phyloP scores from a whole-genome alignment of 805 yeast species.

The Myxozyma sirexii region DNA sequence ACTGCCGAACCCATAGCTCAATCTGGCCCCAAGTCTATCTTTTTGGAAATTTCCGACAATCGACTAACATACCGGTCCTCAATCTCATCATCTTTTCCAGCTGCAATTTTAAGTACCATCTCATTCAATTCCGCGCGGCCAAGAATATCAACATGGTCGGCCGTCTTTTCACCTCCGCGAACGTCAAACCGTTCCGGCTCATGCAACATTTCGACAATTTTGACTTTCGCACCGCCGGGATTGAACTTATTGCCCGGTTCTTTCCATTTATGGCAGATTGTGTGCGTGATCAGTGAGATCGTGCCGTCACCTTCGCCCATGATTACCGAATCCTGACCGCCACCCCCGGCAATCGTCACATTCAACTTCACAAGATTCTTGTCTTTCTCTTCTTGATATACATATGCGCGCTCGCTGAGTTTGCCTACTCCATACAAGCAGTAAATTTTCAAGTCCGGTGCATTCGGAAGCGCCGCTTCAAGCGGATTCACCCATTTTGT shows the following conservation, averaged over 20 bases:
- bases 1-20: not conserved
- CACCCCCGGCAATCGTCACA: conserved; percentile 66
- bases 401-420: conserved; percentile 92
- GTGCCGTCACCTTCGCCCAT: conserved; percentile 97
- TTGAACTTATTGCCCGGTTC: conserved; percentile 63
- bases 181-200: conserved; percentile 94
- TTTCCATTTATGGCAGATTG: conserved; percentile 92
- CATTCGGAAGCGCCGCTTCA: conserved; percentile 88
- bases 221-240: conserved; percentile 75
- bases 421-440: conserved; percentile 97
- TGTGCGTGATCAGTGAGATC: conserved; percentile 79
- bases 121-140: conserved; percentile 94
- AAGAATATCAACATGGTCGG: conserved; percentile 95
- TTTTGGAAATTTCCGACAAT: conserved; percentile 62
- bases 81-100: conserved; percentile 75
- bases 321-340: conserved; percentile 57
- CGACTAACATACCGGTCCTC: conserved; percentile 60
- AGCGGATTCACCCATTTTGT: conserved; percentile 93
- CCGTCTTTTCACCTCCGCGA: conserved; percentile 96
- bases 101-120: conserved; percentile 74
- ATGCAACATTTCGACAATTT: conserved; percentile 85
- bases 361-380: conserved; percentile 57
- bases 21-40: conserved; percentile 50
- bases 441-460: conserved; percentile 86
- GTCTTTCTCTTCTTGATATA: conserved; percentile 70